phyloP scores from a whole-genome alignment of 192 early-diverging fungal genomes.

The Powellomyces hirtus region DNA sequence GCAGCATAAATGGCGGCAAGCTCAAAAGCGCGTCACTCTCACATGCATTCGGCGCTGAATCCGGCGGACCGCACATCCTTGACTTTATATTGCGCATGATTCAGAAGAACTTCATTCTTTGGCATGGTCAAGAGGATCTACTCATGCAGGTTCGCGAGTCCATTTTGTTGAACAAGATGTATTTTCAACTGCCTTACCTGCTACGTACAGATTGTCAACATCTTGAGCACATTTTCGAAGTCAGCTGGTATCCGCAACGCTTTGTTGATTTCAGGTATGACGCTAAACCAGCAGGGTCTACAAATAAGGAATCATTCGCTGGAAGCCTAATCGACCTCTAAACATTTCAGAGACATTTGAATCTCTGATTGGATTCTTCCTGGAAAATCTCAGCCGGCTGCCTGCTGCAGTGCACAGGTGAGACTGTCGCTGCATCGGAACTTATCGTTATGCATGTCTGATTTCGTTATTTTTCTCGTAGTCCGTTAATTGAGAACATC shows the following conservation, averaged over 20 bases:
- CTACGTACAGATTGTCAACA: constrained; percentile 10
- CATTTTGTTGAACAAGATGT: neutral
- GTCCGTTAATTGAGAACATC: constrained; percentile 63
- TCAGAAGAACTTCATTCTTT: constrained; percentile 60
- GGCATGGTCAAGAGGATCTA: constrained; percentile 71
- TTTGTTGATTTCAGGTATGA: constrained; percentile 42
- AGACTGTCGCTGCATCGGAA: constrained; percentile 1
- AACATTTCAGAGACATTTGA: constrained; percentile 26
- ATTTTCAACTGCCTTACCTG: neutral
- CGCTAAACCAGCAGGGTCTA: too few species aligned
- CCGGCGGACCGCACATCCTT: constrained; percentile 54
- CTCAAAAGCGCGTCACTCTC: constrained; percentile 37
- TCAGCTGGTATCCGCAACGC: constrained; percentile 39
- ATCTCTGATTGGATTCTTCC: constrained; percentile 53
- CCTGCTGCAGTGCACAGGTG: constrained; percentile 65
- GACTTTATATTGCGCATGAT: constrained; percentile 64
- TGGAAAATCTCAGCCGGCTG: constrained; percentile 53
- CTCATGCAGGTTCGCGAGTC: constrained; percentile 49
- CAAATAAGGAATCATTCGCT: too few species aligned
- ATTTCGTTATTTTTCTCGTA: constrained; percentile 44
- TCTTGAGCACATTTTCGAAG: constrained; percentile 26
- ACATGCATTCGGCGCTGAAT: constrained; percentile 55
- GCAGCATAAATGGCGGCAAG: constrained; percentile 12
- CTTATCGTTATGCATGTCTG: neutral
- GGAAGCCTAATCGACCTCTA: too few species aligned